Conservation (phyloP, 495 filamentous ascomycete species). For the Penicillium cataractarum region DNA sequence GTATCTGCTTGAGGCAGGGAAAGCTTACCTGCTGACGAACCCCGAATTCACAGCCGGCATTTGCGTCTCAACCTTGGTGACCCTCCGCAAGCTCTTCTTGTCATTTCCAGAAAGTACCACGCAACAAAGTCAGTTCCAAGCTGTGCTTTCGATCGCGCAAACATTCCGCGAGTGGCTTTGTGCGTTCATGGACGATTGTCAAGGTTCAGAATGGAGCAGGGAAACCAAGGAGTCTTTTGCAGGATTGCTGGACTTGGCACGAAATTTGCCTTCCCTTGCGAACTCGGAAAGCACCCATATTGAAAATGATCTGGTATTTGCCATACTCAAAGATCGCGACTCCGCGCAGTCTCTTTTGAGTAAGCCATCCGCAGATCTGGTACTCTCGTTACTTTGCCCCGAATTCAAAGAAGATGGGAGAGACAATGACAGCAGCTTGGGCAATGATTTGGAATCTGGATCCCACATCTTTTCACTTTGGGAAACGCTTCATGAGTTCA, state of each 20-base stretch:
- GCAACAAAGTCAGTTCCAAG: conserved; percentile 73
- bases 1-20: conserved; percentile 77
- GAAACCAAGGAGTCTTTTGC: conserved; percentile 60
- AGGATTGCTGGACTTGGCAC: conserved; percentile 64
- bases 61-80: conserved; percentile 72
- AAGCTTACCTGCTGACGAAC: conserved; percentile 59
- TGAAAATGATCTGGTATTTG: conserved; percentile 73
- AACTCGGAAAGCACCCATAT: conserved; percentile 61
- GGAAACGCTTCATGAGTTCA: conserved; percentile 67
- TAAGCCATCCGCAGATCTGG: conserved; percentile 66
- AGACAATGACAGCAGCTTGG: conserved; percentile 62
- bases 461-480: conserved; percentile 66
- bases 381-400: conserved; percentile 72
- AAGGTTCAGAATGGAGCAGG: conserved; percentile 50
- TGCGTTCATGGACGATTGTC: conserved; percentile 59
- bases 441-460: conserved; percentile 62
- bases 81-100: conserved; percentile 70
- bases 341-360: conserved; percentile 64
- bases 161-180: conserved; percentile 74
- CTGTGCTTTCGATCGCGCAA: conserved; percentile 67
- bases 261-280: conserved; percentile 57
- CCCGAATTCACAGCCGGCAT: conserved; percentile 81
- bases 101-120: conserved; percentile 69
- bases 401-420: conserved; percentile 65
- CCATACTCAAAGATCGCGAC: conserved; percentile 73